Evolutionary conservation across 495 filamentous ascomycete species (phyloP), one percentile per base, ranked within the genome.

Genomic region (Xylaria acuta): DNA sequence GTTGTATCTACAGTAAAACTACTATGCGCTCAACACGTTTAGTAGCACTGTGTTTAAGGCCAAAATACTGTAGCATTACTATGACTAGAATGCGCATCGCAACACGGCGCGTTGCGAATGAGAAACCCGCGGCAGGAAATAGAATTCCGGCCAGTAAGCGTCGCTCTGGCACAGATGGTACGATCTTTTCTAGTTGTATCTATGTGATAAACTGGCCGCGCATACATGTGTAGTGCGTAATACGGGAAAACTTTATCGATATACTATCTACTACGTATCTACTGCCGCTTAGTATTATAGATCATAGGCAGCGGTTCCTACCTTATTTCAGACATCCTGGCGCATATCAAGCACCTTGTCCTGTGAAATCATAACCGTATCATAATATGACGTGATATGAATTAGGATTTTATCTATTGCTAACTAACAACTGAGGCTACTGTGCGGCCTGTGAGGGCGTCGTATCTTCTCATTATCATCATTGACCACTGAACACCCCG

Each of bases 401-500:
- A 63, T 63, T 63, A 63, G 25, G 38, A 16, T 18, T 5, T 16
- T 43, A 25, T 43, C 8, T 41, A 22, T 41, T 32, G 53, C 9
- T 56, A 18, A 56, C 0, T 30, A 14, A 14, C 20, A 38, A 18
- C 20, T 12, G 22, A 38, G n/a, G 58, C 34, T 20, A 22, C 5
- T 60, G 9, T 60, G 34, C 4, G 20, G 58, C 58, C 32, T 60
- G 32, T 14, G 58, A 12, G 58, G 32, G 58, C 58, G 58, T 60
- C 58, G 7, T 60, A 38, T 60, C 54, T 38, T 60, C 34, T 60
- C 58, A 38, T 60, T 38, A 60, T 60, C 32, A 60, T 60, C 16
- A 60, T 60, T 58, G 16, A 38, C 58, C 58, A 7, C 30, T 22
- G 1, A 38, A 60, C 18, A 38, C 58, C 18, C 0, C 22, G 32